A percentile compares a stretch with the other conserved stretches of the same genome.
phyloP scores from a whole-genome alignment of 1,284 basidiomycete species.

The Chiua sp. region DNA sequence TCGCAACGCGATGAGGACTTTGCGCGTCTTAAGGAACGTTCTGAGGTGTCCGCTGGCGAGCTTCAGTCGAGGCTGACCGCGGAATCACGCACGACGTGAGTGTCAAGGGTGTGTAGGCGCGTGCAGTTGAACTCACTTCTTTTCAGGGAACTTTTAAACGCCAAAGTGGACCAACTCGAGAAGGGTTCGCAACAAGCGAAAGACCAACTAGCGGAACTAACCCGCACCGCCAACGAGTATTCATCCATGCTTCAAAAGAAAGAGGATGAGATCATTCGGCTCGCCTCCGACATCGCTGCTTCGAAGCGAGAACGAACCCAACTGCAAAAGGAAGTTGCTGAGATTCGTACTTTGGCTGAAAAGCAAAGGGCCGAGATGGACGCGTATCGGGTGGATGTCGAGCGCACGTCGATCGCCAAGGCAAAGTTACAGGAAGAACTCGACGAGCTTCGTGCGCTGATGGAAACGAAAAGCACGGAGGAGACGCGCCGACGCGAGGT shows the following conservation, averaged over 20 bases:
- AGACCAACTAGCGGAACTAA: slow-evolving; percentile 80
- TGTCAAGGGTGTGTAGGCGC: slow-evolving; percentile 11
- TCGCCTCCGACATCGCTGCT: slow-evolving; percentile 62
- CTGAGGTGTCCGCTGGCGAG: slow-evolving; percentile 71
- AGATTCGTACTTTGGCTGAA: slow-evolving; percentile 73
- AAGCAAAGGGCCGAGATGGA: slow-evolving; percentile 70
- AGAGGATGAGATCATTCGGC: slow-evolving; percentile 70
- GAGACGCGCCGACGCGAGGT: slow-evolving; percentile 85
- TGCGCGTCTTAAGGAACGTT: slow-evolving; percentile 75
- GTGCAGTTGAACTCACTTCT: slow-evolving; percentile 7
- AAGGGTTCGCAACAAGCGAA: slow-evolving; percentile 75
- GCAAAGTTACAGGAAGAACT: slow-evolving; percentile 81
- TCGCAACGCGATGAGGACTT: slow-evolving; percentile 85
- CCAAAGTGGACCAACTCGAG: slow-evolving; percentile 66
- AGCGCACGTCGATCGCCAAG: slow-evolving; percentile 56
- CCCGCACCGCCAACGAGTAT: slow-evolving; percentile 79
- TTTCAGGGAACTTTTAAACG: slow-evolving; percentile 64
- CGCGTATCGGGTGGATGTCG: slow-evolving; percentile 65
- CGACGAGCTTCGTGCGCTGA: slow-evolving; percentile 81
- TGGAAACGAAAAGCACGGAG: slow-evolving; percentile 88
- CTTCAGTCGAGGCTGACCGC: slow-evolving; percentile 74
- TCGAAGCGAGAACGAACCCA: slow-evolving; percentile 59
- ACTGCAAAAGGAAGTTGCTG: slow-evolving; percentile 63
- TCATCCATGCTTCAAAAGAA: slow-evolving; percentile 81
- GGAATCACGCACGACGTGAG: slow-evolving; percentile 74